These are phyloP conservation scores for Chytriomyces hyalinus DNA, from an alignment of 192 early-diverging fungal genomes.

Conservation along the genomic window DNA sequence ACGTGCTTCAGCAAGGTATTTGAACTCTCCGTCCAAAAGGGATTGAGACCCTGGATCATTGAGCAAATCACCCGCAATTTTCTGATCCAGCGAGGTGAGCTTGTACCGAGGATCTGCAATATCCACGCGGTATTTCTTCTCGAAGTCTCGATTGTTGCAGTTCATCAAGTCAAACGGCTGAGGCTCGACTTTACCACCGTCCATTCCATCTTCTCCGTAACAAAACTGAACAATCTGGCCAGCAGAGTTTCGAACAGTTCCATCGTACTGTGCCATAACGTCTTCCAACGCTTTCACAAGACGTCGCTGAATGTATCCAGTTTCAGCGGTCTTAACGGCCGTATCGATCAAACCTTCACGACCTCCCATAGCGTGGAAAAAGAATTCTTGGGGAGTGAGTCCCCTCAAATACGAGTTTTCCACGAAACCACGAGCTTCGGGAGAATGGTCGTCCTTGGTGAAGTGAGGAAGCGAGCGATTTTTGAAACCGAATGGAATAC, in stretches of 20 bases:
- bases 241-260: conserved; percentile 92
- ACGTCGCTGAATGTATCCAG: conserved; percentile 98
- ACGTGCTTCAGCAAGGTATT: conserved; percentile 79
- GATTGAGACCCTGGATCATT: conserved; percentile 72
- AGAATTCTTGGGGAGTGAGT: conserved; percentile 97
- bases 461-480: conserved; percentile 96
- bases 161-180: conserved; percentile 78
- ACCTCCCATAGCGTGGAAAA: conserved; percentile 99
- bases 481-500: conserved; percentile 96
- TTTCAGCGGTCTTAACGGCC: conserved; percentile 98
- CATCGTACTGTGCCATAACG: conserved; percentile 97
- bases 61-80: conserved; percentile 77
- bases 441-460: conserved; percentile 95
- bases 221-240: conserved; percentile 94
- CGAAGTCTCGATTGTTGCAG: conserved; percentile 72
- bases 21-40: conserved; percentile 81
- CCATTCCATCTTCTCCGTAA: conserved; percentile 99
- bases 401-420: conserved; percentile 90
- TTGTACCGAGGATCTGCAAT: conserved; percentile 70
- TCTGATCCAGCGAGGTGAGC: conserved; percentile 70
- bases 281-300: conserved; percentile 98
- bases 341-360: conserved; percentile 99
- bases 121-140: conserved; percentile 82
- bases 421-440: conserved; percentile 87
- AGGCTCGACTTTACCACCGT: conserved; percentile 84